Evolutionary conservation across 257 asterid species (phyloP).

Genomic region (Nicotiana tabacum): DNA sequence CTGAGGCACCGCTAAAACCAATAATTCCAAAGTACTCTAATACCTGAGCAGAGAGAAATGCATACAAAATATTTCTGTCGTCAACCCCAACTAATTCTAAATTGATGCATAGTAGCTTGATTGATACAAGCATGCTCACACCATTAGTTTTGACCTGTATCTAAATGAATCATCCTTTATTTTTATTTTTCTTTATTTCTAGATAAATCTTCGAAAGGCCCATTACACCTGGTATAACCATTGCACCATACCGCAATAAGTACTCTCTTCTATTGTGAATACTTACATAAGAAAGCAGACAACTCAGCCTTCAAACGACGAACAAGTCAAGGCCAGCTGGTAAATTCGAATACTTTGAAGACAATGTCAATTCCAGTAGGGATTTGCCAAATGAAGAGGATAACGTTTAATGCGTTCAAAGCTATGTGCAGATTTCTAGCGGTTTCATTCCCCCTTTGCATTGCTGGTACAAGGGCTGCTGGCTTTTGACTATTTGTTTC

Average conservation of each 20-base stretch:
- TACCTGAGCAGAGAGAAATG: neutral
- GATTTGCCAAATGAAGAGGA: constrained; percentile 79
- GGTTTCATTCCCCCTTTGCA: constrained; percentile 95
- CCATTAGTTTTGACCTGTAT: neutral
- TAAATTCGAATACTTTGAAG: constrained; percentile 67
- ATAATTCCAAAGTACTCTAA: neutral
- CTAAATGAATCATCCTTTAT: neutral
- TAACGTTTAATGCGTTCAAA: constrained; percentile 49
- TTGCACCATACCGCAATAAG: neutral
- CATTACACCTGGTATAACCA: neutral
- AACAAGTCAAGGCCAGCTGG: constrained; percentile 69
- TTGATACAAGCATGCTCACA: neutral
- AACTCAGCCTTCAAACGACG: neutral
- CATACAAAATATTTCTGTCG: neutral
- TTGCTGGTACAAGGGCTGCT: constrained; percentile 87
- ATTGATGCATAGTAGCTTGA: neutral
- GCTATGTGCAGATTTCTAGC: constrained; percentile 90
- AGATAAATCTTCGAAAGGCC: neutral
- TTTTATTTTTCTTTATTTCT: neutral
- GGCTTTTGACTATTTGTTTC: too few species aligned
- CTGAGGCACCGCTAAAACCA: neutral
- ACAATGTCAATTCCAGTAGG: constrained; percentile 88
- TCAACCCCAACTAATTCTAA: neutral
- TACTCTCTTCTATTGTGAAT: neutral
- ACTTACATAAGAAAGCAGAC: neutral